Percentiles rank a stretch among this genome's conserved stretches.
Conservation (phyloP, 306 rosid genomes). For the Quercus variabilis region DNA sequence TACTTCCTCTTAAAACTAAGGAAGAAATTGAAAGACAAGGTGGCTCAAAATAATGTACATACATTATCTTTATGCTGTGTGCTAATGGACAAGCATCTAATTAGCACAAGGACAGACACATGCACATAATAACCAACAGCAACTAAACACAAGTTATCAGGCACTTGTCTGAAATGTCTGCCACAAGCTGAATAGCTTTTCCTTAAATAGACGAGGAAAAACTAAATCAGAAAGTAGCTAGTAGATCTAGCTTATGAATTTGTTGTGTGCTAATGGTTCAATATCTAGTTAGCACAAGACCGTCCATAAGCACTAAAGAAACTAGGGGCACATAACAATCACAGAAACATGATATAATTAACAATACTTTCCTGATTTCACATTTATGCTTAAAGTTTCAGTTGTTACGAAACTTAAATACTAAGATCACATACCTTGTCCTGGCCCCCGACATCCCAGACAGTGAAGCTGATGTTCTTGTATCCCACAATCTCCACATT, state of each 20-base stretch:
- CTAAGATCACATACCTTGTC: constrained; percentile 50
- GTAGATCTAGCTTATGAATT: neutral
- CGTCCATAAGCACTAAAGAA: neutral
- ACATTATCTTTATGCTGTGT: constrained; percentile 35
- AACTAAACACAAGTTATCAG: too few species aligned
- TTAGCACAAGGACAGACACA: constrained; percentile 46
- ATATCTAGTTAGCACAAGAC: neutral
- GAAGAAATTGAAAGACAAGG: constrained; percentile 32
- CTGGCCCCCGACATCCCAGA: constrained; percentile 65
- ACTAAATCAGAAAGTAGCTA: neutral
- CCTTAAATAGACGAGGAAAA: neutral
- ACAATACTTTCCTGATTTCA: neutral
- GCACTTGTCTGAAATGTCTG: neutral
- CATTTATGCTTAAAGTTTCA: neutral
- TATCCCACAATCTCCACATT: constrained; percentile 62
- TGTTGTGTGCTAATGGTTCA: neutral
- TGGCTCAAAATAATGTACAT: constrained; percentile 16
- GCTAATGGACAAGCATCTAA: constrained; percentile 23
- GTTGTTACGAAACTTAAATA: neutral
- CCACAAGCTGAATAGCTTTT: neutral
- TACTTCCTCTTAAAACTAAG: neutral
- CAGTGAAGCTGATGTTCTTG: constrained; percentile 30
- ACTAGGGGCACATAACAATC: neutral
- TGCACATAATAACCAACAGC: constrained; percentile 13
- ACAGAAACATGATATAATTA: neutral